Base-by-base conservation (phyloP, 768 basidiomycete genomes). In the Amanita jacksonii region DNA sequence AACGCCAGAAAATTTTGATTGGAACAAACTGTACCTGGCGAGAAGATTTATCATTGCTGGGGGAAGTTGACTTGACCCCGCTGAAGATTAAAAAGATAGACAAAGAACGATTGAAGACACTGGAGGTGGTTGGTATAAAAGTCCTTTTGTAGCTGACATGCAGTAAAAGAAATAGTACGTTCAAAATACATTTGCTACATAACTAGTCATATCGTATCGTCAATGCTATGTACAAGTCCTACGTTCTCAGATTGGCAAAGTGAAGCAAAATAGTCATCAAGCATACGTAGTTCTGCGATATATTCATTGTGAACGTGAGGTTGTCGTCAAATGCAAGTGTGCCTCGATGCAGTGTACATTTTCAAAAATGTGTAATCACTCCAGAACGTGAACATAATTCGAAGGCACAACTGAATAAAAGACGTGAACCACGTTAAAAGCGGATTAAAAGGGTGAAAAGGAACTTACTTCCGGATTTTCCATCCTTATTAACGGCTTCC, bases 401-500 rank as follows among this genome's bases (percentile, higher is more conserved):
- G 68, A 70, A 0, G 68, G 68, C 1, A 57, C 61, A 46, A 68
- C 67, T 68, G 34, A 2, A 20, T 13, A 1, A 27, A 36, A 31
- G 31, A 35, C 27, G 12, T 28, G 27, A 25, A 37, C 42, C 43
- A 32, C 13, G 46, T 31, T 9, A 18, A 22, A 41, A 46, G 20
- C 1, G 40, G 12, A 32, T 10, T 32, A 12, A 16, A 41, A 13
- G 20, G 28, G 6, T 6, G 27, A 37, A 19, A 18, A 38, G 38
- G 39, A 1, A 79, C 83, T 59, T 54, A 85, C 83, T 82, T 52
- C 83, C 83, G 46, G 68, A 53, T 4, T 57, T 56, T 41, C 84
- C 86, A 55, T 87, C 80, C 2, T 60, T 30, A 57, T 75, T 85
- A 53, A 67, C 75, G 13, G 79, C 84, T 54, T 82, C 81, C 86